phyloP scores from a whole-genome alignment of 2,329 filamentous ascomycete species.

The Byssothecium circinans region DNA sequence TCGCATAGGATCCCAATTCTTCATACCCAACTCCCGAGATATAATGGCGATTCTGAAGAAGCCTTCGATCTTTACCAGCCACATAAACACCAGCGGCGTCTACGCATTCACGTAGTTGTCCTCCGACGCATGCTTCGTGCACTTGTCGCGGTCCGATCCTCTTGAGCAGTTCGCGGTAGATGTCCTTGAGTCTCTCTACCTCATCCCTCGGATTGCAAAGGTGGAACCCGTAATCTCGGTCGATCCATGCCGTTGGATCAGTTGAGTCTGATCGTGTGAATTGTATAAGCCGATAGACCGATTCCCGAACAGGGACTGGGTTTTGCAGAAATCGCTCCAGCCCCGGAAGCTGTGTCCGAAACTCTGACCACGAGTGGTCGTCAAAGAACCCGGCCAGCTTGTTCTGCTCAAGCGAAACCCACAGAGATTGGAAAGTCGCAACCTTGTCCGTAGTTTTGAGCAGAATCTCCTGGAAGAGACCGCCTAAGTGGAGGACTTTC shows the following conservation, averaged over 20 bases:
- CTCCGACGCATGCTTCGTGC: not conserved
- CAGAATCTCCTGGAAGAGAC: constrained; percentile 14
- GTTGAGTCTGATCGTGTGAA: not conserved
- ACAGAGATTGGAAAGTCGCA: constrained; percentile 12
- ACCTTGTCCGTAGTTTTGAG: not conserved
- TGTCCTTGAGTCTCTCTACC: constrained; percentile 13
- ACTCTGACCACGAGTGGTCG: not conserved
- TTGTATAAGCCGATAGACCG: not conserved
- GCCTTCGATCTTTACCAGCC: not conserved
- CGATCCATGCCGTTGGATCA: not conserved
- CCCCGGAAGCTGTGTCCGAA: not conserved
- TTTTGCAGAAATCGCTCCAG: not conserved
- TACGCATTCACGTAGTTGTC: no score
- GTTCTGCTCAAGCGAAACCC: constrained; percentile 8
- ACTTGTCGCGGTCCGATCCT: not conserved
- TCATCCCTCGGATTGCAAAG: constrained; percentile 18
- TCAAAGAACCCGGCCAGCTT: constrained; percentile 12
- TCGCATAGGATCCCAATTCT: not conserved
- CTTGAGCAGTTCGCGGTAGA: constrained; percentile 12
- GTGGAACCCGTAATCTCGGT: constrained; percentile 5
- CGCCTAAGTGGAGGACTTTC: constrained; percentile 8
- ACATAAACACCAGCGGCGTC: no score
- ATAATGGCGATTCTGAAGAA: not conserved
- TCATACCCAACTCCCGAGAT: not conserved
- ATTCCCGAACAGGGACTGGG: not conserved